phyloP scores from a whole-genome alignment of 768 basidiomycete species.

The Pleurotus eryngii region DNA sequence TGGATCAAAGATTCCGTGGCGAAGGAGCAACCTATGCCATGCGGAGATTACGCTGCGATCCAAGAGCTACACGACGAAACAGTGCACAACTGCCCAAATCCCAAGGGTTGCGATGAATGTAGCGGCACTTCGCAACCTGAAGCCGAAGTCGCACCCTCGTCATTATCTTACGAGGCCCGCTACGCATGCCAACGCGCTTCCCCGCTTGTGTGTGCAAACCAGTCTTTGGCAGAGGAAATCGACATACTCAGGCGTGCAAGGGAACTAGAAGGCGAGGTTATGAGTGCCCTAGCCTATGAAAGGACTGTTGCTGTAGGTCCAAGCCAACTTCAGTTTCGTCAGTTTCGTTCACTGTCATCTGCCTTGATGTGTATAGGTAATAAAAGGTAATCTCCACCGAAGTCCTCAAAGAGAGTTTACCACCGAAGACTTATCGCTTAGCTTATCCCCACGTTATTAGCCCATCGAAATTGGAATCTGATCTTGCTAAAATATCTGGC shows the following conservation, averaged over 20 bases:
- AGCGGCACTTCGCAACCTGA: not conserved
- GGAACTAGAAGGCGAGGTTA: slow-evolving; percentile 61
- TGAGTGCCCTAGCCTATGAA: slow-evolving; percentile 70
- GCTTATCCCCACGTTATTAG: slow-evolving; percentile 11
- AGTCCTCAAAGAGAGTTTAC: not conserved
- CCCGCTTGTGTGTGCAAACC: slow-evolving; percentile 69
- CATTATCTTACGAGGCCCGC: slow-evolving; percentile 30
- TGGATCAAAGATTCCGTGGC: slow-evolving; percentile 65
- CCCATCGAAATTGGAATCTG: not conserved
- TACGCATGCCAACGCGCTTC: slow-evolving; percentile 64
- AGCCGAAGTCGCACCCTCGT: slow-evolving; percentile 10
- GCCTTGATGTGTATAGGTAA: slow-evolving; percentile 24
- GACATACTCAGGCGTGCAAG: slow-evolving; percentile 55
- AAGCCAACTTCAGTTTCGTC: not conserved
- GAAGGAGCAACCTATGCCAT: slow-evolving; percentile 43
- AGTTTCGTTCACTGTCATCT: too few species aligned
- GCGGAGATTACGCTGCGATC: slow-evolving; percentile 54
- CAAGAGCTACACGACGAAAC: slow-evolving; percentile 46
- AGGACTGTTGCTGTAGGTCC: slow-evolving; percentile 64
- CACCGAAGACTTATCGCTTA: not conserved
- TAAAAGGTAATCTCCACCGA: slow-evolving; percentile 38
- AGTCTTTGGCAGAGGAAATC: slow-evolving; percentile 56
- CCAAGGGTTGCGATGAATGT: slow-evolving; percentile 16
- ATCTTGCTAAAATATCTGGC: slow-evolving; percentile 5
- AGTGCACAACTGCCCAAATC: slow-evolving; percentile 39